Conservation (phyloP, 805 yeast genomes). For the Priceomyces fermenticarens region DNA sequence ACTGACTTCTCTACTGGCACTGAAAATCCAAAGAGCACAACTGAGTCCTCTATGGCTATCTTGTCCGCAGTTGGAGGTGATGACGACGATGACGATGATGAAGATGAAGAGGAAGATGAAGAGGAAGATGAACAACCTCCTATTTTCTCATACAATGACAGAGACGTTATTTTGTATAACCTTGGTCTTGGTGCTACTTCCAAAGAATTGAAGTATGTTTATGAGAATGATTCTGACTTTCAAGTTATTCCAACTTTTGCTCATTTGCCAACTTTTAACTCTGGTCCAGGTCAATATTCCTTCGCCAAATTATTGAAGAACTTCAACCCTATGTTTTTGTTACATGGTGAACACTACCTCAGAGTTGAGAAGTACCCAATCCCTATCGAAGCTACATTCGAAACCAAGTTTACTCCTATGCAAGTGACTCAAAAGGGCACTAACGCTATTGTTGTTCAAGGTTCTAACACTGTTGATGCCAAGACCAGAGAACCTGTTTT, state of each 20-base stretch:
- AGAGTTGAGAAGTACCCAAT: conserved; percentile 74
- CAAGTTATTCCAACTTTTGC: conserved; percentile 88
- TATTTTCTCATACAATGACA: conserved; percentile 57
- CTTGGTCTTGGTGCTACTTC: conserved; percentile 84
- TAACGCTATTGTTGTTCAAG: conserved; percentile 76
- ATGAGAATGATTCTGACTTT: conserved; percentile 74
- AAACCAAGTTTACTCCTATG: conserved; percentile 63
- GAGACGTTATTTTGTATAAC: conserved; percentile 80
- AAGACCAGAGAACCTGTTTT: conserved; percentile 67
- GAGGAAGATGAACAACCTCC: conserved; percentile 39
- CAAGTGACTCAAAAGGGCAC: conserved; percentile 81
- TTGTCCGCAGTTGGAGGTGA: conserved; percentile 58
- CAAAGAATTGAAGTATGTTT: conserved; percentile 71
- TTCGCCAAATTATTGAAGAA: conserved; percentile 64
- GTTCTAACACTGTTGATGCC: conserved; percentile 65
- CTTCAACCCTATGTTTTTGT: conserved; percentile 83
- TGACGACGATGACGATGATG: conserved; percentile 45
- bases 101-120: conserved; percentile 36
- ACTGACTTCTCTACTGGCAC: conserved; percentile 59
- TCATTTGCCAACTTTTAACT: conserved; percentile 79
- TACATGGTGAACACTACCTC: conserved; percentile 94
- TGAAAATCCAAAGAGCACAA: conserved; percentile 55
- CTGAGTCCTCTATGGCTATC: conserved; percentile 79
- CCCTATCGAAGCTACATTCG: conserved; percentile 65
- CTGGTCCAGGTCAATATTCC: conserved; percentile 53